Base-by-base conservation (phyloP, 768 basidiomycete species). In the Naematelia aurantialba region DNA sequence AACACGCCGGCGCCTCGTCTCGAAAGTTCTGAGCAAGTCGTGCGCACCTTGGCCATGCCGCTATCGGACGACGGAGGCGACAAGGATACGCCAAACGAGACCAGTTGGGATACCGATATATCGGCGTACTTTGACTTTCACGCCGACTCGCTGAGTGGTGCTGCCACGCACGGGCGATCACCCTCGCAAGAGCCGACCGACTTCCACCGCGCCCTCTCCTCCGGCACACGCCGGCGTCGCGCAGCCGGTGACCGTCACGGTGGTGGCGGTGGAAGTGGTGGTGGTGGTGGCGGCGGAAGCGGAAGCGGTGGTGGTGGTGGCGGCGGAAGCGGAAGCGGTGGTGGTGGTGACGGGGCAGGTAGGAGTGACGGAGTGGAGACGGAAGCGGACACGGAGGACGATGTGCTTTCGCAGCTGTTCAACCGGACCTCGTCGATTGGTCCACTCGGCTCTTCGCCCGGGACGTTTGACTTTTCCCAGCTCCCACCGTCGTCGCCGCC, bases 401-500 rank as follows among this genome's bases (percentile, higher is more conserved):
- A 70, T 55, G 55, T 62, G 13, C 24, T 66, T 8, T 65, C 61
- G 1, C 65, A 67, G 27, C 56, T 67, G 5, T 66, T 73, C 58
- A 57, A 69, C 44, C 55, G 68, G 3, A 66, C 68, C 26, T 62
- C 66, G 8, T 62, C 66, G 2, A 34, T 61, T n/a, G 56, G 47
- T 30, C 34, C 50, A 3, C 30, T 45, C 4, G 52, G 51, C 34
- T 63, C 70, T 1, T 56, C 62, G 29, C 49, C 58, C 34, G 44
- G 47, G 2, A 67, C 62, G 45, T 75, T 75, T 58, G 73, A 75
- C 52, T 75, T 70, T 45, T 69, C 67, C 1, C 53, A 62, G 29
- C 53, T 75, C 1, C 73, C 73, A 19, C 71, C 73, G 4, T 66
- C 63, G 12, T 69, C 67, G 0, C 73, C 73, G 21, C 73, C 73